Evolutionary conservation across 108 stramenopile genomes (phyloP).

Genomic region (Seminavis robusta): DNA sequence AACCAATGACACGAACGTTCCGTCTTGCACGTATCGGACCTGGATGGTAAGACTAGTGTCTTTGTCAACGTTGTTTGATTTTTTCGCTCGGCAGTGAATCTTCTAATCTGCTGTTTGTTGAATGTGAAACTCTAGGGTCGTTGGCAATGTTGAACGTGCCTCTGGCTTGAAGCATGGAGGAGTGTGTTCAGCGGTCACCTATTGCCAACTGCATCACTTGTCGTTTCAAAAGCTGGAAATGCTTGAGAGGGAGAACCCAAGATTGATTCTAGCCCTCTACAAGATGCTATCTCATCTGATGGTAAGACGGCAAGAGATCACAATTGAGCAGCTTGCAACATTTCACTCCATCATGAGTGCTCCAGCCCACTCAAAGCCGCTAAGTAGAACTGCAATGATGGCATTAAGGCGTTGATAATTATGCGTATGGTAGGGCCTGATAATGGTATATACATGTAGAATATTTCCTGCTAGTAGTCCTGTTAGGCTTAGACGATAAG

Average conservation of each 20-base stretch:
- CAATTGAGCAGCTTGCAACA: slow-evolving; percentile 58
- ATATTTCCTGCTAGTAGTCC: too few relatives aligned
- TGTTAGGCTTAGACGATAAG: too few relatives aligned
- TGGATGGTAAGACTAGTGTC: slow-evolving; percentile 22
- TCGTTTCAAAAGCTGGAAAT: slow-evolving; percentile 43
- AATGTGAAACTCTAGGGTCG: slow-evolving; percentile 7
- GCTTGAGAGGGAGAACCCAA: slow-evolving; percentile 47
- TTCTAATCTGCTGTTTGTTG: too few relatives aligned
- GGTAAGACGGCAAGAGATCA: slow-evolving; percentile 61
- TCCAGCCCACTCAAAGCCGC: slow-evolving; percentile 55
- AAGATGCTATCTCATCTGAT: slow-evolving; percentile 61
- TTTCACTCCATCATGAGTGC: slow-evolving; percentile 64
- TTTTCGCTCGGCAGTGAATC: background rate
- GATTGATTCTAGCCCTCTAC: slow-evolving; percentile 54
- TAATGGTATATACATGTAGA: too few relatives aligned
- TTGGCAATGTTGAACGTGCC: slow-evolving; percentile 16
- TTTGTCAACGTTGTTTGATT: background rate
- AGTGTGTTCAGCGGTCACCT: slow-evolving; percentile 32
- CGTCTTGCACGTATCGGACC: slow-evolving; percentile 52
- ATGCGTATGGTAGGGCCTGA: too few relatives aligned
- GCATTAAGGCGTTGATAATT: too few relatives aligned
- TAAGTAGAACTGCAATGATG: background rate
- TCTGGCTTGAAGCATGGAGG: slow-evolving; percentile 33
- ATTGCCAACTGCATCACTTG: slow-evolving; percentile 53
- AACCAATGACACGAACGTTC: slow-evolving; percentile 25